Evolutionary conservation across 352 stramenopile genomes (phyloP).

Genomic region (Sclerospora graminicola): DNA sequence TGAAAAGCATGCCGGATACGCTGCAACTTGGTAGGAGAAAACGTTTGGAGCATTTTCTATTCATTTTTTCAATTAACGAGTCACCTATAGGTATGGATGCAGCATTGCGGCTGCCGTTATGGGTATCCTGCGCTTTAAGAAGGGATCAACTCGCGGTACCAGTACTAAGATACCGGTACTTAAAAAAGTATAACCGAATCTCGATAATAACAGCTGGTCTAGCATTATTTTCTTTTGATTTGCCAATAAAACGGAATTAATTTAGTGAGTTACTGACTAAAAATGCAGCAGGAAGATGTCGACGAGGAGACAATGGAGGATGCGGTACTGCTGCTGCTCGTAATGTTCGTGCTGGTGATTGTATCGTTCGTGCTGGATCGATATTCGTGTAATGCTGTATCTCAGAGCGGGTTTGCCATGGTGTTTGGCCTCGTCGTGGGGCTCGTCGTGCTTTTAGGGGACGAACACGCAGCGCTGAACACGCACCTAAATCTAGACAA

Average conservation of each 20-base stretch:
- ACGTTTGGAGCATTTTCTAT: background rate
- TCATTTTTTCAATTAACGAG: background rate
- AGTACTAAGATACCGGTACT: too few species aligned
- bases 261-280: conserved; percentile 2
- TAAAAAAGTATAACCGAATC: too few species aligned
- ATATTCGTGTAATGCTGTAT: conserved; percentile 75
- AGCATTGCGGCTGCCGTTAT: conserved; percentile 62
- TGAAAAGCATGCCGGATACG: conserved; percentile 77
- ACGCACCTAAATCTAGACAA: conserved; percentile 79
- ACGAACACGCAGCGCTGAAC: conserved; percentile 46
- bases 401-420: conserved; percentile 75
- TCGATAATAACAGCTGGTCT: too few species aligned
- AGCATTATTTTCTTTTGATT: too few species aligned
- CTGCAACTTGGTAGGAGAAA: conserved; percentile 57
- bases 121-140: conserved; percentile 60
- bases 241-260: too few species aligned
- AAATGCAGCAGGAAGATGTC: conserved; percentile 14
- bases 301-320: conserved; percentile 51
- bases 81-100: conserved; percentile 55
- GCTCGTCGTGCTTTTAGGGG: conserved; percentile 52
- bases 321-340: conserved; percentile 65
- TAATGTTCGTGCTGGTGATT: conserved; percentile 80
- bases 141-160: conserved; percentile 13
- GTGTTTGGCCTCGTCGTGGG: conserved; percentile 63
- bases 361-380: conserved; percentile 77